Conservation (phyloP, 176 grass and related monocot genomes). For the bread wheat (Triticum aestivum) region DNA sequence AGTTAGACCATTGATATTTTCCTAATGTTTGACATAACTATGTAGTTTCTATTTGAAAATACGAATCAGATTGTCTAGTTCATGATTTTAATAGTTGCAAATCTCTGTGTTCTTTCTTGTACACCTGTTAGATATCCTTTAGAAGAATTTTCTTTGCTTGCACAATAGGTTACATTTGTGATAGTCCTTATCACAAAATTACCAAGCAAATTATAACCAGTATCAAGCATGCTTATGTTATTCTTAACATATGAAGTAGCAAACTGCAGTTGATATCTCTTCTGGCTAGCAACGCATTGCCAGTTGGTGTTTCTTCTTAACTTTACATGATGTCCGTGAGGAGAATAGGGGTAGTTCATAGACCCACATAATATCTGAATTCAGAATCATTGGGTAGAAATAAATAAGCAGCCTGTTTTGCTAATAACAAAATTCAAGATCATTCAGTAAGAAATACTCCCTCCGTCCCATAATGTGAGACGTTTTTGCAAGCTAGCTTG, state of each 20-base stretch:
- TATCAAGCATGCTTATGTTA: not conserved
- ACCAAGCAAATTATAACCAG: not conserved
- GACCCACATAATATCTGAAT: not conserved
- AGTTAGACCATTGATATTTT: not conserved
- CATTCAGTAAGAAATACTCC: not conserved
- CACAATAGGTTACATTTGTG: not conserved
- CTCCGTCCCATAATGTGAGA: no score
- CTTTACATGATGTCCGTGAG: not conserved
- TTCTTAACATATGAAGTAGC: not conserved
- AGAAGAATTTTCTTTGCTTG: not conserved
- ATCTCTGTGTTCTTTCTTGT: not conserved
- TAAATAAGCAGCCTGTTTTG: conserved; percentile 1
- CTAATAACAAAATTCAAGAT: not conserved
- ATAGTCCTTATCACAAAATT: not conserved
- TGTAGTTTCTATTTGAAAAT: not conserved
- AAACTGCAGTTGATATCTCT: not conserved
- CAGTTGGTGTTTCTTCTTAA: not conserved
- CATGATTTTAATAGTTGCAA: not conserved
- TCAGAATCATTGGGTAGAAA: not conserved
- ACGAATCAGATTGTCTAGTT: not conserved
- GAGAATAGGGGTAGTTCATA: not conserved
- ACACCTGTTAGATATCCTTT: conserved; percentile 9
- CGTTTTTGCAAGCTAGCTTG: no score
- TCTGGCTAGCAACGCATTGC: not conserved
- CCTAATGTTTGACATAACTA: not conserved